phyloP scores from a whole-genome alignment of 1,284 basidiomycete genomes.

The Cryptococcus sp. region DNA sequence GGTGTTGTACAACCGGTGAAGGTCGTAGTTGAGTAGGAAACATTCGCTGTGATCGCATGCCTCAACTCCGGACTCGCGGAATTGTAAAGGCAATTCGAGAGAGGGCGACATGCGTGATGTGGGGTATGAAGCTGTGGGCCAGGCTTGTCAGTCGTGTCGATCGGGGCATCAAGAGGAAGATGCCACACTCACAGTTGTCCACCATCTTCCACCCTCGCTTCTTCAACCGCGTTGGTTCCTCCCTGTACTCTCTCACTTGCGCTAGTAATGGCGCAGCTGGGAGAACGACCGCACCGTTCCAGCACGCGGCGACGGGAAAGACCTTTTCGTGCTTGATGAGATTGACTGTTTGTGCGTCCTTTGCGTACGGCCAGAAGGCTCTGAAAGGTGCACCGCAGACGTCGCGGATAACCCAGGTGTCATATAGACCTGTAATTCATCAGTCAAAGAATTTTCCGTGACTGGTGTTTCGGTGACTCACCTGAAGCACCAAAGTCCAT shows the following conservation, averaged over 20 bases:
- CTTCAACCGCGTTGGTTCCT: not conserved
- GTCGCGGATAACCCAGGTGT: slow-evolving; percentile 59
- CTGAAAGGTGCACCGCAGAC: slow-evolving; percentile 55
- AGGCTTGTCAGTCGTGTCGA: not conserved
- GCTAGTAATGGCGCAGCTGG: slow-evolving; percentile 56
- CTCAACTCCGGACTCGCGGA: slow-evolving; percentile 55
- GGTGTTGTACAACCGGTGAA: slow-evolving; percentile 57
- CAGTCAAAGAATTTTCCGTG: no score
- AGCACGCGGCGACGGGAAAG: slow-evolving; percentile 62
- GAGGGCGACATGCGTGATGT: slow-evolving; percentile 44
- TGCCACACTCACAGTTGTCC: slow-evolving; percentile 43
- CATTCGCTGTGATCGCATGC: slow-evolving; percentile 62
- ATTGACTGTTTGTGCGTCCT: slow-evolving; percentile 51
- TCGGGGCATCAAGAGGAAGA: slow-evolving; percentile 1
- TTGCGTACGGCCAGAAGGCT: slow-evolving; percentile 61
- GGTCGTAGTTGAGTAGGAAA: slow-evolving; percentile 61
- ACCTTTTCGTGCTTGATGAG: slow-evolving; percentile 55
- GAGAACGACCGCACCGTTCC: slow-evolving; percentile 57
- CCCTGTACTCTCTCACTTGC: slow-evolving; percentile 44
- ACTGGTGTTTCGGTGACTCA: slow-evolving; percentile 26
- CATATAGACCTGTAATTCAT: slow-evolving; percentile 48
- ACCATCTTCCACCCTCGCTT: slow-evolving; percentile 46
- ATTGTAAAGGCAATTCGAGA: slow-evolving; percentile 54
- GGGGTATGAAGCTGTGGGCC: slow-evolving; percentile 34
- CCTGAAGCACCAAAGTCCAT: slow-evolving; percentile 58